phyloP scores from a whole-genome alignment of 192 early-diverging fungal species.

The Gonapodya sp. region DNA sequence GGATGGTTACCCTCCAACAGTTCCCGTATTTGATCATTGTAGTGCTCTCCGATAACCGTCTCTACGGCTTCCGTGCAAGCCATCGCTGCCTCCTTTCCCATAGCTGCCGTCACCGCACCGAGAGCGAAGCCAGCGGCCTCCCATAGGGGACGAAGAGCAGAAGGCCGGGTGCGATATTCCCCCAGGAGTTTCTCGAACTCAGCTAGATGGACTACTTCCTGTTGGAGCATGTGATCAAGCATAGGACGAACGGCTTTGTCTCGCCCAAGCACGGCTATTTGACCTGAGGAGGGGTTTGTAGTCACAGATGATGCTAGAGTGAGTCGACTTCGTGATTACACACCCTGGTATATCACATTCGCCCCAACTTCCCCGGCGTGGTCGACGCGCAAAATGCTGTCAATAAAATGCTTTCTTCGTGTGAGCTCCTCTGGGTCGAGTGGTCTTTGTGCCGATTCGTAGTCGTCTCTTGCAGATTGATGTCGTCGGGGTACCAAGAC shows the following conservation, averaged over 20 bases:
- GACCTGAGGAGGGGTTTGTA: no score
- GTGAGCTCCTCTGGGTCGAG: not conserved
- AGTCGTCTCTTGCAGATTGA: no score
- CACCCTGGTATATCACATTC: slow-evolving; percentile 86
- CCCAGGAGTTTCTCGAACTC: slow-evolving; percentile 68
- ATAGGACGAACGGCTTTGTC: slow-evolving; percentile 4
- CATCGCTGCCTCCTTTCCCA: slow-evolving; percentile 96
- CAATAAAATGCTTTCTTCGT: slow-evolving; percentile 9
- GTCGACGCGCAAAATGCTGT: slow-evolving; percentile 79
- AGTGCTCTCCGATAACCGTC: slow-evolving; percentile 90
- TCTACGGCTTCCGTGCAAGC: slow-evolving; percentile 98
- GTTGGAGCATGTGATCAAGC: slow-evolving; percentile 84
- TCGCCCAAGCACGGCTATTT: not conserved
- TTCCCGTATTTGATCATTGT: slow-evolving; percentile 89
- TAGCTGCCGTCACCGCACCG: slow-evolving; percentile 72
- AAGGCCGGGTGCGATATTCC: slow-evolving; percentile 74
- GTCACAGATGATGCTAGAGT: no score
- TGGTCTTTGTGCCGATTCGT: not conserved
- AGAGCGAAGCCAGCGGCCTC: slow-evolving; percentile 75
- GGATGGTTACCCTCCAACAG: slow-evolving; percentile 57
- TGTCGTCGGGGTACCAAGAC: no score
- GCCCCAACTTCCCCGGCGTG: slow-evolving; percentile 95
- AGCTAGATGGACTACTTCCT: slow-evolving; percentile 75
- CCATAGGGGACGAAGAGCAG: slow-evolving; percentile 75
- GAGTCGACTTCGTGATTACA: not conserved